Base-by-base conservation (phyloP, 495 filamentous ascomycete genomes). In the Cudoniella acicularis region DNA sequence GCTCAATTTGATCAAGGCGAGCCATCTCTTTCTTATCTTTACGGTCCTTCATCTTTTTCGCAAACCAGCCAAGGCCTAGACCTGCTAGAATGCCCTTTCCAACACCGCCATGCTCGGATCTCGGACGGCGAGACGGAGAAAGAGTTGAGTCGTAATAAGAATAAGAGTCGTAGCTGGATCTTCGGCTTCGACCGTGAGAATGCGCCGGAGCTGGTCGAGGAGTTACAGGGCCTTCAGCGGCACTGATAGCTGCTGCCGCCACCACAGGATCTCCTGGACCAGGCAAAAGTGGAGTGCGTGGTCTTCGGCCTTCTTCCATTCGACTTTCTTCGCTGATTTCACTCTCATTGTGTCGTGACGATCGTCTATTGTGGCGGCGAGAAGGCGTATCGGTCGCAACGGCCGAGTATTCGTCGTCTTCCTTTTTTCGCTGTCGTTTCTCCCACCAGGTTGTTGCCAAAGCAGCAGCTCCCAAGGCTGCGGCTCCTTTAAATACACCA, bases 381-480 rank as follows among this genome's bases (percentile, higher is more conserved):
- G 73, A 75, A 10, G 80, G 80, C 3, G 79, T 82, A 48, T 82
- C 79, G 0, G 74, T 78, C 11, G 74, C 70, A 8, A 83, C 79
- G 0, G 78, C 76, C 16, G 78, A 79, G 61, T 82, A 82, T 21
- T 84, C 77, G 48, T 91, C 83, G 21, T 87, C 82, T 18, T 81
- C 75, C 60, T 84, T 79, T 26, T 45, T 58, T 52, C 76, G 78
- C 71, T 59, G 78, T 51, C 83, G 78, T 53, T 85, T 77, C 60
- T 84, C 83, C 63, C 85, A 81, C 56, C 85, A 78, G 41, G 75
- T 86, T 64, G 84, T 87, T 10, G 84, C 80, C 18, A 91, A 70
- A 17, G 82, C 79, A 18, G 81, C 83, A 41, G 80, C 87, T 22
- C 87, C 91, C 10, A 85, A 70, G 13, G 85, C 73, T 1, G 87